Evolutionary conservation across 768 basidiomycete species (phyloP).

Genomic region (Daedaleopsis nitida): DNA sequence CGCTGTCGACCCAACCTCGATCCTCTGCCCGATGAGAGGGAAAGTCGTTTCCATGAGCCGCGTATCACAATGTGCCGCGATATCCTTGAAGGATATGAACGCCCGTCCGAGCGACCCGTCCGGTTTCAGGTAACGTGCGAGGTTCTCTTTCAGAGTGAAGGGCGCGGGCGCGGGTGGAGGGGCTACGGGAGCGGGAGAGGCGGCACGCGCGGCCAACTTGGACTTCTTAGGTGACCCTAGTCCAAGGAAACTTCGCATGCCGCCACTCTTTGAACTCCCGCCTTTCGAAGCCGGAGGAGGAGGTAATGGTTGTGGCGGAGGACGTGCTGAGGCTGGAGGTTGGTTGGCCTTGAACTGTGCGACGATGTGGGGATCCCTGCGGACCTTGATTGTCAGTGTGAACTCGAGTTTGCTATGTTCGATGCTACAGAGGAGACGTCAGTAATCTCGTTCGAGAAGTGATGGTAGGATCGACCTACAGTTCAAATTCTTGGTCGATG

Average conservation of each 20-base stretch:
- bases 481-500: slow-evolving; percentile 89
- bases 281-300: slow-evolving; percentile 54
- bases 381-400: slow-evolving; percentile 85
- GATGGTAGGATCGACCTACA: slow-evolving; percentile 51
- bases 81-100: slow-evolving; percentile 87
- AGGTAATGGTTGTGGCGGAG: slow-evolving; percentile 41
- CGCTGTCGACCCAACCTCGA: slow-evolving; percentile 56
- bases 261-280: slow-evolving; percentile 42
- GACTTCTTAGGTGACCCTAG: slow-evolving; percentile 66
- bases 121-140: slow-evolving; percentile 79
- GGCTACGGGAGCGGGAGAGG: slow-evolving; percentile 36
- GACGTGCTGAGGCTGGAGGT: slow-evolving; percentile 39
- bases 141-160: slow-evolving; percentile 64
- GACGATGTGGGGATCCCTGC: slow-evolving; percentile 82
- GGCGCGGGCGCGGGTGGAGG: slow-evolving; percentile 32
- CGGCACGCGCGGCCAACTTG: slow-evolving; percentile 36
- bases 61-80: slow-evolving; percentile 81
- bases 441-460: neutral
- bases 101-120: slow-evolving; percentile 89
- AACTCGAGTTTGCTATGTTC: slow-evolving; percentile 96
- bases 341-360: slow-evolving; percentile 70
- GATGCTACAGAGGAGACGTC: slow-evolving; percentile 55
- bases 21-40: slow-evolving; percentile 77
- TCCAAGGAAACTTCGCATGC: slow-evolving; percentile 76
- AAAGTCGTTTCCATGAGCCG: slow-evolving; percentile 81